Percentiles rank a stretch among this genome's conserved stretches.
Evolutionary conservation across 2,329 filamentous ascomycete genomes (phyloP).

Genomic region (Graphilbum sp.): DNA sequence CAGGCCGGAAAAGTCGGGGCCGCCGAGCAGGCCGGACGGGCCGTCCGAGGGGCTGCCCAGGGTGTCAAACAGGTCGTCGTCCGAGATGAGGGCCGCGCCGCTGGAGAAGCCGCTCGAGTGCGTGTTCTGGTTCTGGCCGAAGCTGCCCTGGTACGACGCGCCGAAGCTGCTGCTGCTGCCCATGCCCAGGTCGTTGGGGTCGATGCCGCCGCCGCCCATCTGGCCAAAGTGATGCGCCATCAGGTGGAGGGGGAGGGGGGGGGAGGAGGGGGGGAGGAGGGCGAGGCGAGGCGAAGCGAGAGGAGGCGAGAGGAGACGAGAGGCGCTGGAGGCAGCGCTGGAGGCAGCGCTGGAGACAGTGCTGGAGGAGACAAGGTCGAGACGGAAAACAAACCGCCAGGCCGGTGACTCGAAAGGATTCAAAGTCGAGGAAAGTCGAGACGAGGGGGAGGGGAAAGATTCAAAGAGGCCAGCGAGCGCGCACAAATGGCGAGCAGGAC

Average conservation of each 20-base stretch:
- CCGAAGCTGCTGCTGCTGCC: constrained; percentile 34
- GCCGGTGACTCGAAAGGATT: too few species aligned
- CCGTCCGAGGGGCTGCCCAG: constrained; percentile 40
- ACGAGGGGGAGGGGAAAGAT: too few species aligned
- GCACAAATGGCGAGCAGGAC: too few species aligned
- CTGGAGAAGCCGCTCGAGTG: constrained; percentile 58
- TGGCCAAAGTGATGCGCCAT: constrained; percentile 44
- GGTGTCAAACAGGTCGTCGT: constrained; percentile 75
- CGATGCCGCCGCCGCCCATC: constrained; percentile 45
- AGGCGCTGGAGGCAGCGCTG: too few species aligned
- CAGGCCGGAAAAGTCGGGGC: constrained; percentile 40
- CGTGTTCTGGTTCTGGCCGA: constrained; percentile 34
- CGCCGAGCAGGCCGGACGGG: constrained; percentile 34
- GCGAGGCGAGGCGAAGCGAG: too few species aligned
- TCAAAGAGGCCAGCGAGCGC: too few species aligned
- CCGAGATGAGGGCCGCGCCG: constrained; percentile 63
- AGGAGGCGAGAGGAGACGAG: too few species aligned
- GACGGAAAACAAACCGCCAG: too few species aligned
- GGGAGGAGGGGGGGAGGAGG: background rate
- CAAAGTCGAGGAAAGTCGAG: too few species aligned
- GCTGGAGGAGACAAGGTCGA: too few species aligned
- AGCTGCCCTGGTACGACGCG: constrained; percentile 46
- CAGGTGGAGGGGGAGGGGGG: background rate
- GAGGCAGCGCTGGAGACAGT: too few species aligned
- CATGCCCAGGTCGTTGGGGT: constrained; percentile 76